Conservation (phyloP, 129 eudicot genomes). For the Oenanthe sinensis region DNA sequence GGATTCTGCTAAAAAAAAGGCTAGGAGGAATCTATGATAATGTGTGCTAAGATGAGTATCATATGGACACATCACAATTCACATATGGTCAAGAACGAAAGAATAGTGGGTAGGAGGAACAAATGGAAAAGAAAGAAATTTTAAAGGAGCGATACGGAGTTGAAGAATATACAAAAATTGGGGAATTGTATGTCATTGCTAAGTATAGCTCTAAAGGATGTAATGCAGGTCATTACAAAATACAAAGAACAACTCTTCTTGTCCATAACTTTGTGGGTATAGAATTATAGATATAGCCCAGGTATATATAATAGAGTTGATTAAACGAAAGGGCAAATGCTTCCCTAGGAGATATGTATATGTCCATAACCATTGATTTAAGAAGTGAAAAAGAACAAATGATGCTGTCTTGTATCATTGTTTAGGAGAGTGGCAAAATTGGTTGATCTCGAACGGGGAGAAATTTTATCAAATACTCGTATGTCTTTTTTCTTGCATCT, state of each 20-base stretch:
- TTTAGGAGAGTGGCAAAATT: background rate
- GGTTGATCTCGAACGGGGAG: background rate
- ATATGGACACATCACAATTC: background rate
- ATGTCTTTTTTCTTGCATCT: background rate
- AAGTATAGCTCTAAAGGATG: background rate
- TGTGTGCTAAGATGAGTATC: background rate
- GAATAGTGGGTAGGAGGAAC: background rate
- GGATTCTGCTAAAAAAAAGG: constrained; percentile 9
- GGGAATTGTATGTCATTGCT: background rate
- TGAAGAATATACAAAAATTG: background rate
- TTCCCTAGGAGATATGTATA: too few relatives aligned
- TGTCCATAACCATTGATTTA: background rate
- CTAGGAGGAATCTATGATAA: background rate
- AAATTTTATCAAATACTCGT: background rate
- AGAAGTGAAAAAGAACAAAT: background rate
- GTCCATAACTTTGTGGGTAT: background rate
- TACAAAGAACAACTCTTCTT: background rate
- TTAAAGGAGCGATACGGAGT: constrained; percentile 3
- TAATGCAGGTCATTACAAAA: background rate
- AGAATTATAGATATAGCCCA: background rate
- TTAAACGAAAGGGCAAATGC: background rate
- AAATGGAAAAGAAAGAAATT: background rate
- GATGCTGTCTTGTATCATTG: background rate
- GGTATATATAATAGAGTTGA: background rate
- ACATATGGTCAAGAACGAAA: background rate